Base-by-base conservation (phyloP, 495 filamentous ascomycete genomes). In the Jackrogersella multiformis region DNA sequence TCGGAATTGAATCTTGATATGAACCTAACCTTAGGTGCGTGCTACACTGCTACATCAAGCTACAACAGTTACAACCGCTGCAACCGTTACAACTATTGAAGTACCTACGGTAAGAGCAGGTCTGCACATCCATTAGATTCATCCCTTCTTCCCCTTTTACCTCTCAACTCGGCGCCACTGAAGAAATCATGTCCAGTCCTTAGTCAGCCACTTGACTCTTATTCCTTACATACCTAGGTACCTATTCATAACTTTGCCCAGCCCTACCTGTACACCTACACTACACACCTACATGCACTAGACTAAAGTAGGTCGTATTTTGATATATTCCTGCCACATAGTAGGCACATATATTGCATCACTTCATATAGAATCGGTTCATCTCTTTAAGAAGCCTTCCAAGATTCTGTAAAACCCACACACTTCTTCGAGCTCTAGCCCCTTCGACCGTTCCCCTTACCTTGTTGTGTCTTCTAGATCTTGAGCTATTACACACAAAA, bases 281-380 rank as follows among this genome's bases (percentile, higher is more conserved):
- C n/a, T n/a, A n/a, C n/a, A 10, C 10, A 38, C n/a, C 24, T 30
- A 42, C 23, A 28, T 16, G 2, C 21, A 12, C 20, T 56, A 56
- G 52, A 41, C 52, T 21, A 56, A 56, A 55, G 57, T 52, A 42
- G 51, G 32, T 56, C 15, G 60, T 42, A 56, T 41, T 55, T 49
- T 46, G 62, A 53, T 65, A 65, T 44, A n/a, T n/a, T n/a, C n/a
- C n/a, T n/a, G n/a, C n/a, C n/a, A n/a, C n/a, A n/a, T n/a, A n/a
- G n/a, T n/a, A n/a, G n/a, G n/a, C n/a, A n/a, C n/a, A 62, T 62
- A 68, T 68, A 62, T 68, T 68, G 64, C 64, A 68, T 68, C 64
- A 62, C 45, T 53, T 53, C 48, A 24, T 26, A 39, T 41, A 16
- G 41, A 64, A 30, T 59, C 20, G 53, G 53, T 56, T 51, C 53